These are phyloP conservation scores for Cladosporium sp. DNA, from an alignment of 2,329 filamentous ascomycete genomes.

Conservation along the genomic window DNA sequence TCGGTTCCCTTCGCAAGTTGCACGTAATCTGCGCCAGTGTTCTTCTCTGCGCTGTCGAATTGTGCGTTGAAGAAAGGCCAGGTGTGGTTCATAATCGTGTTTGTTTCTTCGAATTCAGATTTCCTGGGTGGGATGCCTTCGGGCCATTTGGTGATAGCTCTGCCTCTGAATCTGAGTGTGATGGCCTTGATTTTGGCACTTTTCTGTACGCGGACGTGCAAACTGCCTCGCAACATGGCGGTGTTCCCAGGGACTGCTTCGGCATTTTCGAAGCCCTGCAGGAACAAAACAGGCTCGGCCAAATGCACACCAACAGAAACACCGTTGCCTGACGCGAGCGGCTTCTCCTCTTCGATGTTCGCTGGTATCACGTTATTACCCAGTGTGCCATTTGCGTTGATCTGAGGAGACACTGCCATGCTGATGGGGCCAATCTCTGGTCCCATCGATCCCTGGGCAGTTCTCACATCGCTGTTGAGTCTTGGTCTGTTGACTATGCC, in stretches of 20 bases:
- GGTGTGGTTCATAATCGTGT: conserved; percentile 80
- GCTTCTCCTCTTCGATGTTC: conserved; percentile 53
- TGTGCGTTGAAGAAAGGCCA: conserved; percentile 88
- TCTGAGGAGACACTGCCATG: conserved; percentile 9
- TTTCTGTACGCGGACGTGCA: conserved; percentile 79
- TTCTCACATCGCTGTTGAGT: conserved; percentile 37
- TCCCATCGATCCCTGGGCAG: conserved; percentile 24
- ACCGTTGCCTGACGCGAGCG: conserved; percentile 72
- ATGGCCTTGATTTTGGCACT: conserved; percentile 90
- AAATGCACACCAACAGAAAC: conserved; percentile 68
- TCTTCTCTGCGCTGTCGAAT: conserved; percentile 54
- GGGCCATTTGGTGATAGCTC: conserved; percentile 89
- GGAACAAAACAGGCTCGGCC: conserved; percentile 74
- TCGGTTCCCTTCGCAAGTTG: conserved; percentile 47
- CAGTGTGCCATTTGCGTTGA: conserved; percentile 13
- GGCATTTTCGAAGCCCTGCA: conserved; percentile 73
- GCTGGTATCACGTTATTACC: conserved; percentile 24
- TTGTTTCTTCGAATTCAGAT: conserved; percentile 79
- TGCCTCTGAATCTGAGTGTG: conserved; percentile 78
- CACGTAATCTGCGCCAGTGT: conserved; percentile 60
- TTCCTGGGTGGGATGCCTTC: conserved; percentile 89
- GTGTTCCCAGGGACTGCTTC: conserved; percentile 61
- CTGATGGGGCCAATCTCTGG: conserved; percentile 13
- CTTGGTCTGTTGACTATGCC: conserved; percentile 37
- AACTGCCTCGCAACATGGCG: conserved; percentile 76